Conservation (phyloP, 345 rosid species). For the Hibiscus trionum region DNA sequence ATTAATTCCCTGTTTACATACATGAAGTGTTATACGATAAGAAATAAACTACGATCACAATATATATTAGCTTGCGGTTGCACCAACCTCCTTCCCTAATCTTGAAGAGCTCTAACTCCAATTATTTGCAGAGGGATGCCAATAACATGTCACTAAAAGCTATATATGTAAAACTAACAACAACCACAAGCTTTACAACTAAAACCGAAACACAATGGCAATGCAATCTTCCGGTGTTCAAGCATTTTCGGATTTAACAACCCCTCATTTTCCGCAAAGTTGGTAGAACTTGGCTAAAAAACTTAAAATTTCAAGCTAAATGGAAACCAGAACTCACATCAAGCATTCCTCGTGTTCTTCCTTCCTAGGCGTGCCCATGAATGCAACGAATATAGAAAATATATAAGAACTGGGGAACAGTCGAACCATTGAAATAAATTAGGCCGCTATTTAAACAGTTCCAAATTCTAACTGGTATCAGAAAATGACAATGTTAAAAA, state of each 20-base stretch:
- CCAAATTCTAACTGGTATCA: not conserved
- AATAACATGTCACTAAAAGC: too few relatives aligned
- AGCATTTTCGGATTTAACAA: not conserved
- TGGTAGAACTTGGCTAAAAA: not conserved
- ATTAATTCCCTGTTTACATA: too few relatives aligned
- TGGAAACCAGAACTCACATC: not conserved
- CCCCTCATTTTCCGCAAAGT: not conserved
- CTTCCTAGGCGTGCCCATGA: not conserved
- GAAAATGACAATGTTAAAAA: not conserved
- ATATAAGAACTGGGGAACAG: not conserved
- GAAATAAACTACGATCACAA: too few relatives aligned
- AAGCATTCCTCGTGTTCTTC: not conserved
- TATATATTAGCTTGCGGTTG: too few relatives aligned
- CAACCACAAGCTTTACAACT: not conserved
- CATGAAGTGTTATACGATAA: too few relatives aligned
- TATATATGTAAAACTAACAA: too few relatives aligned
- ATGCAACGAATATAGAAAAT: not conserved
- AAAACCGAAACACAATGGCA: not conserved
- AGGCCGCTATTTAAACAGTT: not conserved
- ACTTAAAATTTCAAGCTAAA: not conserved
- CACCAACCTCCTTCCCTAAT: too few relatives aligned
- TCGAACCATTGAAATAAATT: not conserved
- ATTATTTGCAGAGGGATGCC: too few relatives aligned
- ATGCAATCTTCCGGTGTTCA: not conserved
- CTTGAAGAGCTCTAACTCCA: too few relatives aligned